These are phyloP conservation scores for Solanum tarijense DNA, from an alignment of 257 asterid species.

Conservation along the genomic window DNA sequence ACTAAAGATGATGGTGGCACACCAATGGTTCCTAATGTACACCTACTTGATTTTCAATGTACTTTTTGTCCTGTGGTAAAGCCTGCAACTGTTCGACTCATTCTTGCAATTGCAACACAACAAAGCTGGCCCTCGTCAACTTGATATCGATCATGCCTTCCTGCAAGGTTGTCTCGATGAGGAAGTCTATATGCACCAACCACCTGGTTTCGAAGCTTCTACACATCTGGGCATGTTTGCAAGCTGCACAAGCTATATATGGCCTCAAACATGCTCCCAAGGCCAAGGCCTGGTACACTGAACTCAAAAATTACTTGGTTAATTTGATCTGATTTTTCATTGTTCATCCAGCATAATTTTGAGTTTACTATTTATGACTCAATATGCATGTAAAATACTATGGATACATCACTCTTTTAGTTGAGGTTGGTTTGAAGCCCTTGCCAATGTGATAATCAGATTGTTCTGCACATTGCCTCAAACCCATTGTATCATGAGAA, in stretches of 20 bases:
- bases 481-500: background rate
- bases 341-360: background rate
- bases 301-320: background rate
- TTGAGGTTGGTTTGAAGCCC: background rate
- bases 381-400: background rate
- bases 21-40: background rate
- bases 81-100: background rate
- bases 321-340: background rate
- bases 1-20: background rate
- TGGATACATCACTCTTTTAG: background rate
- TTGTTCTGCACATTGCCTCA: background rate
- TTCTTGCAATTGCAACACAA: background rate
- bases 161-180: background rate
- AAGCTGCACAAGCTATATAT: background rate
- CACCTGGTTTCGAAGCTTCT: background rate
- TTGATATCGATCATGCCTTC: background rate
- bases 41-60: background rate
- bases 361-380: background rate
- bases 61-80: background rate
- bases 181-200: background rate
- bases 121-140: background rate
- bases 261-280: background rate
- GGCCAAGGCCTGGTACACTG: background rate
- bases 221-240: background rate
- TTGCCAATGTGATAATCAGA: background rate